phyloP scores from a whole-genome alignment of 768 basidiomycete species.

The Boletus coccyginus region DNA sequence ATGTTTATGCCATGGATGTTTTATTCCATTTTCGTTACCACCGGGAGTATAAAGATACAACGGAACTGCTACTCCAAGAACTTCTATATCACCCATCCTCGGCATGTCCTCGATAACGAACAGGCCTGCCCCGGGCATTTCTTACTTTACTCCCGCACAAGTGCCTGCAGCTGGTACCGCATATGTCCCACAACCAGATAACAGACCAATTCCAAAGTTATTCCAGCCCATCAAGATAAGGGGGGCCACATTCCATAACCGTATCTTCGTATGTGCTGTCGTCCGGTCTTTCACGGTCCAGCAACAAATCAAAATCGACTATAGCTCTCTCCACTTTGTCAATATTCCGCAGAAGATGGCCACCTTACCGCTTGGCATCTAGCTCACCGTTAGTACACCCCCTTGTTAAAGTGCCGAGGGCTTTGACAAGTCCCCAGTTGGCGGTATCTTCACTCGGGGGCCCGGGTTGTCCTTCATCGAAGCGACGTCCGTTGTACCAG shows the following conservation, averaged over 20 bases:
- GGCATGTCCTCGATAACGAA: slow-evolving; percentile 27
- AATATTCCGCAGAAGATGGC: slow-evolving; percentile 59
- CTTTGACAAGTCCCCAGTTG: slow-evolving; percentile 31
- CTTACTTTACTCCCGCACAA: slow-evolving; percentile 50
- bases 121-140: slow-evolving; percentile 38
- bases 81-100: background rate
- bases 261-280: slow-evolving; percentile 44
- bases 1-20: too few species aligned
- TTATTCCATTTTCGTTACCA: too few species aligned
- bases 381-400: slow-evolving; percentile 38
- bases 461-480: slow-evolving; percentile 63
- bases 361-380: slow-evolving; percentile 53
- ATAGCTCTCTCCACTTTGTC: slow-evolving; percentile 55
- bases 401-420: background rate
- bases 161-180: slow-evolving; percentile 45
- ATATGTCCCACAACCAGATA: slow-evolving; percentile 38
- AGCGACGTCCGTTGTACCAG: slow-evolving; percentile 59
- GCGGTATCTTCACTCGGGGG: slow-evolving; percentile 42
- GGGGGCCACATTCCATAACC: slow-evolving; percentile 51
- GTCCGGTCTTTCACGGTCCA: background rate
- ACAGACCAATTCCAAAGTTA: slow-evolving; percentile 39
- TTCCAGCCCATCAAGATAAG: slow-evolving; percentile 58
- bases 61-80: background rate
- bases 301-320: background rate
- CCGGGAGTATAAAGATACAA: slow-evolving; percentile 4